Evolutionary conservation across 2,329 filamentous ascomycete genomes (phyloP), one percentile per base, ranked within the genome.

Genomic region (Tetracladium maxilliforme): DNA sequence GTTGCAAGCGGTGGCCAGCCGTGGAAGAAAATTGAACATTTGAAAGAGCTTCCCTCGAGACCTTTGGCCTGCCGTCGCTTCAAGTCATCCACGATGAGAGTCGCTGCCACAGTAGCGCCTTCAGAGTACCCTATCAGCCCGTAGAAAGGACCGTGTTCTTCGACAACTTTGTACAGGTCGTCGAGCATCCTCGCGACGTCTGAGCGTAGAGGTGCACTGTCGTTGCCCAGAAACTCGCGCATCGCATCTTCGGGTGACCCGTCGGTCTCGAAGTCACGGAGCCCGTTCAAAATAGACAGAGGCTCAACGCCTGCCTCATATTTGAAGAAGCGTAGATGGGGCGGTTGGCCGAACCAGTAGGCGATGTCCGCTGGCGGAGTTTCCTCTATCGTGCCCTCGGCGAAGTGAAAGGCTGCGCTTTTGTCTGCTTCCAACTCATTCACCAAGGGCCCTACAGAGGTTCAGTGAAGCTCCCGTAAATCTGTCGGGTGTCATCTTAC

Each of bases 71-170:
- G 33, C 13, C 41, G 39, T 19, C 54, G 47, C 4, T 51, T 45
- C 27, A 54, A 47, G 36, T 69, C 63, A 25, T 66, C 57, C 4
- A 70, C 43, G 7, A 70, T 46, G 7, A 65, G 38, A 1, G 58
- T 65, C 1, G 58, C 58, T 1, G 66, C 68, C 10, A 65, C 54
- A 0, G 60, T 61, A 2, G 68, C 65, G 4, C 68, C 68, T 38
- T 73, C 67, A 0, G 65, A 70, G 36, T 71, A 73, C 2, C 68
- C 68, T 11, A 73, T 52, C 22, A 73, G 59, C 4, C 61, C 67
- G 30, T 63, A 57, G 29, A 66, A 54, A 3, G 53, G 51, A 1
- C 52, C 52, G 4, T 50, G 42, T 18, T 57, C 48, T 10, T 62
- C 52, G 33, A 69, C 48, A 6, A 58, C 52, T 7, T 54, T 39